Evolutionary conservation across 2,329 filamentous ascomycete species (phyloP), one percentile per base, ranked within the genome.

Genomic region (Calonectria multiphialidica): DNA sequence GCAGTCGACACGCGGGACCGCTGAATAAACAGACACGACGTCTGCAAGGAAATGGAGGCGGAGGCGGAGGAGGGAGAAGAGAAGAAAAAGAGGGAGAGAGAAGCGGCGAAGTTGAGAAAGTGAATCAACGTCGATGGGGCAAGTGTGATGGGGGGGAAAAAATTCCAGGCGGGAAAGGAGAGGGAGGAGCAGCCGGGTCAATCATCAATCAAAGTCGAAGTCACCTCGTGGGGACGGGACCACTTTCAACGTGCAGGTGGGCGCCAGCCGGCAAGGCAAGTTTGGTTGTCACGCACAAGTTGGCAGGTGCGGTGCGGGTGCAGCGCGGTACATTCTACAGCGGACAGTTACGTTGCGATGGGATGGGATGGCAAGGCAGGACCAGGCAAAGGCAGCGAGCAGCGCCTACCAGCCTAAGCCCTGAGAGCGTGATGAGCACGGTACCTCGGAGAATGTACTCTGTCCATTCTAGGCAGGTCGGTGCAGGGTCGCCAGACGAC

Each of bases 161-260:
- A 79, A 79, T 78, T 75, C 74, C 75, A 71, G 75, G 72, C 75
- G 78, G 78, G 79, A 78, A 80, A 78, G 78, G 72, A 72, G 68
- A 71, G 57, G 63, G 71, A 76, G 72, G 72, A 77, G 71, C 66
- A 74, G 70, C 68, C 72, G 69, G 77, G 73, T 69, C 70, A 71
- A 71, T 66, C 71, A 76, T 76, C 76, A 78, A 78, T 79, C 75
- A 78, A 70, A 72, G 66, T 70, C 75, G 72, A 77, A 78, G 75
- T 78, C 76, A 76, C 75, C 75, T 78, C 69, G 76, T 77, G 70
- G 75, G 75, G 76, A 75, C 68, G 66, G 70, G 66, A 66, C 70
- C 70, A 69, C 62, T 70, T 69, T 65, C 64, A 57, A 68, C 64
- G 50, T 66, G 66, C 71, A 73, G 71, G 62, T 69, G 75, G 75